These are phyloP conservation scores for Linnemannia zychae DNA, from an alignment of 192 early-diverging fungal species.

Conservation along the genomic window DNA sequence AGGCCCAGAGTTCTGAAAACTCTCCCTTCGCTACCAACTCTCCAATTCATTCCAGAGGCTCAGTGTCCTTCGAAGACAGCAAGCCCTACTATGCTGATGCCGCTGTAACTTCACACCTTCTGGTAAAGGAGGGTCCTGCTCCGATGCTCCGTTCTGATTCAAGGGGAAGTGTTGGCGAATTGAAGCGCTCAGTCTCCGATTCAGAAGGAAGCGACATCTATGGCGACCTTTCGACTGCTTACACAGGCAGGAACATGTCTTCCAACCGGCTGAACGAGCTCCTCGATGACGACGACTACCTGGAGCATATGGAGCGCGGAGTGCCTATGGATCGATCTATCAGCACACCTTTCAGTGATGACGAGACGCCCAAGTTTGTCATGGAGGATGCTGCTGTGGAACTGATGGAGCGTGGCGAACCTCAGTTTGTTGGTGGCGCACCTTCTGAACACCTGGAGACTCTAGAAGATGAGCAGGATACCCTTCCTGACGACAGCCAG, in stretches of 20 bases:
- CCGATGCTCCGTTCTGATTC: neutral
- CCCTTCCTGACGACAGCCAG: neutral
- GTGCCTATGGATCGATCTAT: slow-evolving; percentile 52
- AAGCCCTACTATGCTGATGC: neutral
- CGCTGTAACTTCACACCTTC: neutral
- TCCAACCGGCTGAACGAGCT: slow-evolving; percentile 48
- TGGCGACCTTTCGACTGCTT: slow-evolving; percentile 46
- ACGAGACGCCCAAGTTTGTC: slow-evolving; percentile 35
- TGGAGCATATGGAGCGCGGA: slow-evolving; percentile 56
- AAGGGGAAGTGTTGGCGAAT: neutral
- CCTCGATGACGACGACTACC: slow-evolving; percentile 46
- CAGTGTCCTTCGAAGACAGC: neutral
- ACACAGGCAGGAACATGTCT: slow-evolving; percentile 17
- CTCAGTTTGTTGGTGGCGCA: slow-evolving; percentile 1
- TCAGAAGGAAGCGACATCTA: slow-evolving; percentile 45
- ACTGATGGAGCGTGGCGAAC: slow-evolving; percentile 47
- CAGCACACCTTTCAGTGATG: slow-evolving; percentile 50
- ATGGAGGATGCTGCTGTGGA: slow-evolving; percentile 47
- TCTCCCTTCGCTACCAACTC: neutral
- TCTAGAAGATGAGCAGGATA: neutral
- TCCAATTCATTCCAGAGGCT: neutral
- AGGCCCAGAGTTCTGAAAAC: neutral
- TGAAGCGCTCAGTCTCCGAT: neutral
- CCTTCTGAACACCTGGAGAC: neutral
- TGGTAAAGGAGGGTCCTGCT: neutral